Evolutionary conservation across 2,329 filamentous ascomycete genomes (phyloP).

Genomic region (Cordyceps cicadae): DNA sequence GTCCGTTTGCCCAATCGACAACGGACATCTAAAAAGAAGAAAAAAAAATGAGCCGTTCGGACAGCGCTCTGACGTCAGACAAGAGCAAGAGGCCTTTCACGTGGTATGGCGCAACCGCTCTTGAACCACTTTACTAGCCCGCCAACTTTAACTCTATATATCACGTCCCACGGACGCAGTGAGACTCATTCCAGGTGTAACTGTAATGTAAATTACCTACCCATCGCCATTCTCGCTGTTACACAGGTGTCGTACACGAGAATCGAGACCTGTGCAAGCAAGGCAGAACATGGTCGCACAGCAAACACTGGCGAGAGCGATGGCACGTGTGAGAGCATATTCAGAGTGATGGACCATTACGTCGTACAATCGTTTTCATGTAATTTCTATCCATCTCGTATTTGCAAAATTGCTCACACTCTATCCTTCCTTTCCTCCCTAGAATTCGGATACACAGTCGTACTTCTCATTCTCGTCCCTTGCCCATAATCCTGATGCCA

Average conservation of each 20-base stretch:
- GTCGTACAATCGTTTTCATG: constrained; percentile 4
- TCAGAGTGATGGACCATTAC: no score
- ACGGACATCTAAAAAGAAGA: neutral
- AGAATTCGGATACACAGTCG: neutral
- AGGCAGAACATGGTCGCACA: neutral
- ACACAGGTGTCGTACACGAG: neutral
- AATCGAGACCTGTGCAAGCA: neutral
- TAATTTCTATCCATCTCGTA: constrained; percentile 5
- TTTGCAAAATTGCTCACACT: constrained; percentile 1
- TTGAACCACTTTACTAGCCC: neutral
- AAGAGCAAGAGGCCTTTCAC: neutral
- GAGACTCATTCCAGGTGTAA: neutral
- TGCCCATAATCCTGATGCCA: neutral
- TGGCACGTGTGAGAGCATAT: no score
- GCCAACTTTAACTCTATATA: neutral
- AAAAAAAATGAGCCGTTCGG: no score
- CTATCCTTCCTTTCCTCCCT: neutral
- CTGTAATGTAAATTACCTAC: neutral
- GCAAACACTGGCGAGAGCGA: no score
- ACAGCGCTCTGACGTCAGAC: constrained; percentile 1
- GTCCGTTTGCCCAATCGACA: neutral
- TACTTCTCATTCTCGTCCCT: neutral
- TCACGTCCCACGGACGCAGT: neutral
- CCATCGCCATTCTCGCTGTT: neutral
- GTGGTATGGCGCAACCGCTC: neutral